phyloP scores from a whole-genome alignment of 192 early-diverging fungal species.

The Rhizophagus clarus region DNA sequence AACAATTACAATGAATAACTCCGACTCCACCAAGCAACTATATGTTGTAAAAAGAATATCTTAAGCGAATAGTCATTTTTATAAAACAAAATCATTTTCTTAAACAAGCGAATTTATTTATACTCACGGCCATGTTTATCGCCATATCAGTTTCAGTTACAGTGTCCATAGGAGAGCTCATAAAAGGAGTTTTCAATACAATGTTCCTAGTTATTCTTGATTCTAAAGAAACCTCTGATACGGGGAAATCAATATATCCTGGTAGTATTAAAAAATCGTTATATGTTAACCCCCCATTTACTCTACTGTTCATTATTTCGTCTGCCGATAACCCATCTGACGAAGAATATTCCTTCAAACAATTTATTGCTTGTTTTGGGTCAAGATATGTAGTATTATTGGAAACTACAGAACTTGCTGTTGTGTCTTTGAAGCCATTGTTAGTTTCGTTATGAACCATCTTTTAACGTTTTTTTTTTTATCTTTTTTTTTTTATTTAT shows the following conservation, averaged over 20 bases:
- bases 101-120: background rate
- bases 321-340: conserved; percentile 83
- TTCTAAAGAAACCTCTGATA: conserved; percentile 75
- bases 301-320: conserved; percentile 80
- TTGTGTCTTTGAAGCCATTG: background rate
- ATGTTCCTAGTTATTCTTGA: conserved; percentile 90
- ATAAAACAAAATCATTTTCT: background rate
- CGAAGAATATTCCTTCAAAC: conserved; percentile 38
- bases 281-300: conserved; percentile 92
- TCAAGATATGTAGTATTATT: conserved; percentile 28
- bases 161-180: conserved; percentile 98
- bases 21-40: conserved; percentile 90
- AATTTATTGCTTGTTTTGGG: conserved; percentile 35
- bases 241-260: conserved; percentile 93
- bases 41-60: background rate
- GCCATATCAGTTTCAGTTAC: conserved; percentile 99
- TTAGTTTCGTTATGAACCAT: background rate
- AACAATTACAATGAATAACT: conserved; percentile 98
- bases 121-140: conserved; percentile 90
- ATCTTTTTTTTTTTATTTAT: too few relatives aligned
- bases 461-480: background rate
- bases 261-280: conserved; percentile 98
- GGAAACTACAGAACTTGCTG: background rate
- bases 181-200: conserved; percentile 88
- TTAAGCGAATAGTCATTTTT: background rate